Percentiles rank a stretch among this genome's conserved stretches.
Evolutionary conservation across 2,329 filamentous ascomycete genomes (phyloP).

Genomic region (Cryphonectria radicalis): DNA sequence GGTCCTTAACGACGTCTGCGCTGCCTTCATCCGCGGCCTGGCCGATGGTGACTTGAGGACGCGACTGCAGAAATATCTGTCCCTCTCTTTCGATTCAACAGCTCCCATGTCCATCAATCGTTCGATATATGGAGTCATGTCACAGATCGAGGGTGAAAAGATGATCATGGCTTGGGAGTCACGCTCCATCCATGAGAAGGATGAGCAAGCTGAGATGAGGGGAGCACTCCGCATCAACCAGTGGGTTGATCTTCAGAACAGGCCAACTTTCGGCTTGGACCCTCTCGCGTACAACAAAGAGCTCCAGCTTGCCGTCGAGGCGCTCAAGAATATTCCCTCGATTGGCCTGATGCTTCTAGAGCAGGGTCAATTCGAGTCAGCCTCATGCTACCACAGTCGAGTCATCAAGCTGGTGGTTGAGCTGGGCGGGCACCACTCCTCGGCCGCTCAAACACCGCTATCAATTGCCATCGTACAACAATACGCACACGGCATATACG

Average conservation of each 20-base stretch:
- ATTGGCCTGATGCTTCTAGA: slow-evolving; percentile 58
- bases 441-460: slow-evolving; percentile 31
- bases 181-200: slow-evolving; percentile 42
- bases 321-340: slow-evolving; percentile 55
- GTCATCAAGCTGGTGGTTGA: slow-evolving; percentile 45
- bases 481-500: slow-evolving; percentile 59
- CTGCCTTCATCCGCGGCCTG: slow-evolving; percentile 60
- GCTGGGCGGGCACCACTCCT: slow-evolving; percentile 37
- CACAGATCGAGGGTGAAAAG: slow-evolving; percentile 61
- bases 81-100: slow-evolving; percentile 46
- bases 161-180: slow-evolving; percentile 53
- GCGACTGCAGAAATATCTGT: slow-evolving; percentile 52
- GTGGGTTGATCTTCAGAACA: slow-evolving; percentile 53
- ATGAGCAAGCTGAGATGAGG: slow-evolving; percentile 42
- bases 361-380: slow-evolving; percentile 58
- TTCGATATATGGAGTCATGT: slow-evolving; percentile 57
- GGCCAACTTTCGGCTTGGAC: slow-evolving; percentile 47
- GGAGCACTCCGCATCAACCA: slow-evolving; percentile 43
- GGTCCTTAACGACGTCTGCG: slow-evolving; percentile 56
- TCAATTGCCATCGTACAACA: slow-evolving; percentile 42
- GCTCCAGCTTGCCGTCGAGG: slow-evolving; percentile 52
- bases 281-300: slow-evolving; percentile 57
- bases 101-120: slow-evolving; percentile 39
- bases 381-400: slow-evolving; percentile 54
- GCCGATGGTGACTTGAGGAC: slow-evolving; percentile 49